Percentiles rank a stretch among this genome's conserved stretches.
phyloP scores from a whole-genome alignment of 164 flowering plant genomes.

The Pachysandra terminalis region DNA sequence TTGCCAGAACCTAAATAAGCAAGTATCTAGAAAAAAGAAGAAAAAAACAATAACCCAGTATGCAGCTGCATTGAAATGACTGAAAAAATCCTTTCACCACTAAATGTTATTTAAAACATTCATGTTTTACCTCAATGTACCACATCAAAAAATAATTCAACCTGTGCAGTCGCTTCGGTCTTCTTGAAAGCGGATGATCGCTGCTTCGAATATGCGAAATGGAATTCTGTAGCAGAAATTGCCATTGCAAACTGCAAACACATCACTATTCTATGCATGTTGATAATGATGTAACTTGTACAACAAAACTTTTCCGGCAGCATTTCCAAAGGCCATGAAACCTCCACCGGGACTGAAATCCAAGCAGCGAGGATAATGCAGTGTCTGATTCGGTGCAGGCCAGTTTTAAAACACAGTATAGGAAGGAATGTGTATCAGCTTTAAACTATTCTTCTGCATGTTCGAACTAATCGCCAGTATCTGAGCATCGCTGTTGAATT shows the following conservation, averaged over 20 bases:
- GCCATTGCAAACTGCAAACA: no score
- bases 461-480: slow-evolving; percentile 75
- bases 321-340: slow-evolving; percentile 86
- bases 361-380: slow-evolving; percentile 63
- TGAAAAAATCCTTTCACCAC: background rate
- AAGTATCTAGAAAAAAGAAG: no score
- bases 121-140: background rate
- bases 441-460: slow-evolving; percentile 73
- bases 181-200: no score
- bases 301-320: slow-evolving; percentile 75
- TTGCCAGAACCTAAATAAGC: no score
- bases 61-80: no score
- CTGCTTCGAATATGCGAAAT: no score
- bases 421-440: slow-evolving; percentile 82
- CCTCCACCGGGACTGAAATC: slow-evolving; percentile 98
- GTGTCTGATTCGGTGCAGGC: slow-evolving; percentile 50
- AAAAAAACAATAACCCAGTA: no score
- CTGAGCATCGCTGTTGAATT: slow-evolving; percentile 76
- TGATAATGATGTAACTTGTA: slow-evolving; percentile 86
- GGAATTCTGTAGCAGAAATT: no score
- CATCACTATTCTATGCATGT: slow-evolving; percentile 39
- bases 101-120: background rate
- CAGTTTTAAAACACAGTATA: slow-evolving; percentile 82
- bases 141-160: background rate
- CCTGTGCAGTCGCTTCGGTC: no score